Conservation (phyloP, 306 rosid genomes). For the Arachis stenosperma region DNA sequence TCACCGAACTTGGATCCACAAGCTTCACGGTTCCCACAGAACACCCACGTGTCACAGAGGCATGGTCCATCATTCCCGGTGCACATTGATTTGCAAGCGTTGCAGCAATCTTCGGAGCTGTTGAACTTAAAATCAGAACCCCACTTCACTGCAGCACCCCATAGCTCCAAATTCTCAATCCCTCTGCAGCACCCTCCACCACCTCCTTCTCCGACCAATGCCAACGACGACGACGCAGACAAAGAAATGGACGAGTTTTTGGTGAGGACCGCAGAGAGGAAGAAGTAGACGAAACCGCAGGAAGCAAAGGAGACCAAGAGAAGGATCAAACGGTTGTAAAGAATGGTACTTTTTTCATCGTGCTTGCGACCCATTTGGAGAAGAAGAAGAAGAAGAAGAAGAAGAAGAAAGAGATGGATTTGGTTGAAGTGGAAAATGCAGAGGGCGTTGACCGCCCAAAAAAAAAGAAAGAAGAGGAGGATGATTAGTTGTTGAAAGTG, state of each 20-base stretch:
- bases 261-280: constrained; percentile 56
- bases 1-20: constrained; percentile 90
- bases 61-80: constrained; percentile 88
- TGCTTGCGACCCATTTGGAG: constrained; percentile 74
- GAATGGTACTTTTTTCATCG: constrained; percentile 48
- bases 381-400: constrained; percentile 3
- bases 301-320: constrained; percentile 55
- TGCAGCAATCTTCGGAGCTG: constrained; percentile 69
- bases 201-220: constrained; percentile 35
- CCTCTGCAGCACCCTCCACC: constrained; percentile 71
- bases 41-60: constrained; percentile 88
- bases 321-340: constrained; percentile 47
- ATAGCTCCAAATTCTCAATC: constrained; percentile 74
- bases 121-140: constrained; percentile 86
- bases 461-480: background rate
- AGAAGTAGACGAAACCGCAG: constrained; percentile 60
- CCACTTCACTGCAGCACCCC: constrained; percentile 97
- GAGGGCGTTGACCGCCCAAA: constrained; percentile 53
- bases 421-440: constrained; percentile 14
- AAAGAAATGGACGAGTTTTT: constrained; percentile 31
- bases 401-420: constrained; percentile 25
- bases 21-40: constrained; percentile 69
- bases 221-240: constrained; percentile 38
- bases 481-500: too few relatives aligned
- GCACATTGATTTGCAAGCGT: constrained; percentile 89